phyloP scores from a whole-genome alignment of 2,329 filamentous ascomycete genomes.

The Penicillium palitans region DNA sequence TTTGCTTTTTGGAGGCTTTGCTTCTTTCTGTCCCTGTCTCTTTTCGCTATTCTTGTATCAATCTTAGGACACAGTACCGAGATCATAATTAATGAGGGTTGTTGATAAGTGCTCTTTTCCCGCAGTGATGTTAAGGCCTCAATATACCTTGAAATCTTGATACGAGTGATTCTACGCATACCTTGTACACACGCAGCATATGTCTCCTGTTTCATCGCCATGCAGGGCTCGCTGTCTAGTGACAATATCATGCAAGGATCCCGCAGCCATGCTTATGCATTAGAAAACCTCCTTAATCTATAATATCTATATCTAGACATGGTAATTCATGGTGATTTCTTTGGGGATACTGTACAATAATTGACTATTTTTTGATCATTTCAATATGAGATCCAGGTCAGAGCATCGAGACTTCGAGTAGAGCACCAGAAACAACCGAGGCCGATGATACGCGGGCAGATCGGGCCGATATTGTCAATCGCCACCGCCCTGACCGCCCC shows the following conservation, averaged over 20 bases:
- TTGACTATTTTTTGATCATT: not conserved
- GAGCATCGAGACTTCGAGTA: not conserved
- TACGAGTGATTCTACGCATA: too few relatives aligned
- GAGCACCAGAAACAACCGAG: not conserved
- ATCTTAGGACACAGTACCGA: not conserved
- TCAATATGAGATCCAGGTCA: not conserved
- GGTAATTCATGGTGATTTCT: not conserved
- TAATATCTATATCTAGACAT: too few relatives aligned
- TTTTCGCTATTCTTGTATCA: slow-evolving; percentile 5
- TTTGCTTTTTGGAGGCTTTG: not conserved
- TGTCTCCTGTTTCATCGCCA: not conserved
- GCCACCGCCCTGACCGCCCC: slow-evolving; percentile 11
- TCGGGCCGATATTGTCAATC: slow-evolving; percentile 9
- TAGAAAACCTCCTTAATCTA: not conserved
- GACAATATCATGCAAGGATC: not conserved
- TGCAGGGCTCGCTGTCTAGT: not conserved
- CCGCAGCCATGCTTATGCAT: not conserved
- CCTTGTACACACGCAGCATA: not conserved
- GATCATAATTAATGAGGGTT: slow-evolving; percentile 1
- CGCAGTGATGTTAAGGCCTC: not conserved
- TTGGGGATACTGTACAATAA: not conserved
- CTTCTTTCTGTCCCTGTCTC: not conserved
- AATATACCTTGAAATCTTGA: not conserved
- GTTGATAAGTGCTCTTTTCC: not conserved
- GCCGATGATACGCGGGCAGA: not conserved